phyloP scores from a whole-genome alignment of 768 basidiomycete species.

The Leucosporidium creatinivorum region DNA sequence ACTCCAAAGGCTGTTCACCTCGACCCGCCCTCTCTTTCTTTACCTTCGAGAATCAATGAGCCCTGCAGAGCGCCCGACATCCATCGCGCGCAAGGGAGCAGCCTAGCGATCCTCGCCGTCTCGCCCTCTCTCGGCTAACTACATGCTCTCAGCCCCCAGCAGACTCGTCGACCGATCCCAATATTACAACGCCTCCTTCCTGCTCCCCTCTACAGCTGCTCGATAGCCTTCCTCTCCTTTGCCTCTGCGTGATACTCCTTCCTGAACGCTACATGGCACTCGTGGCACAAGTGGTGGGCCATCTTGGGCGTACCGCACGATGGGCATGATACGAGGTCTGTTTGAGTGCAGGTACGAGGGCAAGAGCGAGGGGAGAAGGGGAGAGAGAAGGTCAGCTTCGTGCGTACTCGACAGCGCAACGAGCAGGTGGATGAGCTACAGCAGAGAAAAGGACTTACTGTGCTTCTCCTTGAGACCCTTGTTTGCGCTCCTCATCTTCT shows the following conservation, averaged over 20 bases:
- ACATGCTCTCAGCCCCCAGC: no score
- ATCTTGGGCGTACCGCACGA: constrained; percentile 82
- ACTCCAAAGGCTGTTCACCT: no score
- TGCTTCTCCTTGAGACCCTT: constrained; percentile 92
- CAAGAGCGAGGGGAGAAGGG: no score
- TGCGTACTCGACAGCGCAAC: background rate
- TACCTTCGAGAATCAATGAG: no score
- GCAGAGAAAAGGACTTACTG: constrained; percentile 50
- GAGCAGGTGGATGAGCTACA: background rate
- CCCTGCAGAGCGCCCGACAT: no score
- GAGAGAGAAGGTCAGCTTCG: background rate
- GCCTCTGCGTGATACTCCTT: constrained; percentile 55
- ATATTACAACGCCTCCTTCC: no score
- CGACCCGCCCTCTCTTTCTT: no score
- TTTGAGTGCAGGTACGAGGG: background rate
- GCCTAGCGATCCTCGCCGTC: no score
- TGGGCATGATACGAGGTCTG: constrained; percentile 86
- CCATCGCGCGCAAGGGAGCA: no score
- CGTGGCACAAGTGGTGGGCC: constrained; percentile 75
- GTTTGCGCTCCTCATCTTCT: constrained; percentile 88
- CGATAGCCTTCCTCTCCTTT: constrained; percentile 2
- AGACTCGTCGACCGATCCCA: no score
- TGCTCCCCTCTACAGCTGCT: no score
- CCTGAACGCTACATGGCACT: constrained; percentile 66
- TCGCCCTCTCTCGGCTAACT: no score